Conservation (phyloP, 495 filamentous ascomycete genomes). For the Penicillium soppii region DNA sequence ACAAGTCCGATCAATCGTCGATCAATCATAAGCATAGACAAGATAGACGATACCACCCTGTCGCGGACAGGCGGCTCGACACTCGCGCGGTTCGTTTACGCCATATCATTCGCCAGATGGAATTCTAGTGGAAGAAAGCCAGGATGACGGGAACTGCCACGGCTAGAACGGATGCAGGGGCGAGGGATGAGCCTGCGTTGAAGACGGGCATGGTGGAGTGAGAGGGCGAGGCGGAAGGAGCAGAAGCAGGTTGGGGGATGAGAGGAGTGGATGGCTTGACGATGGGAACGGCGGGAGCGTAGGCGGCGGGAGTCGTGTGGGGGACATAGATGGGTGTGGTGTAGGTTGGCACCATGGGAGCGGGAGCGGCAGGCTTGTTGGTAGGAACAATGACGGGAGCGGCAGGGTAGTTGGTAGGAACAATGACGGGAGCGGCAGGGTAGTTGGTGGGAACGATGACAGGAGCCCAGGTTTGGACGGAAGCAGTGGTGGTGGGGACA, state of each 20-base stretch:
- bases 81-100: not conserved
- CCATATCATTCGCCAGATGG: not conserved
- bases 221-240: conserved; percentile 11
- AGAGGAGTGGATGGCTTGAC: conserved; percentile 21
- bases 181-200: conserved; percentile 22
- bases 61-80: not conserved
- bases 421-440: conserved; percentile 1
- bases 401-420: not conserved
- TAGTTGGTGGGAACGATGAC: conserved; percentile 2
- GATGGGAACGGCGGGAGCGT: conserved; percentile 6
- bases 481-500: not conserved
- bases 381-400: conserved; percentile 11
- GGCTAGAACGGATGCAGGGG: conserved; percentile 20
- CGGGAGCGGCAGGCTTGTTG: conserved; percentile 9
- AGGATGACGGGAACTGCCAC: conserved; percentile 19
- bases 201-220: conserved; percentile 9
- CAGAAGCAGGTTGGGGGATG: conserved; percentile 18
- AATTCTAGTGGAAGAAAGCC: conserved; percentile 20
- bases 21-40: too few species aligned
- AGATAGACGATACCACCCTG: not conserved
- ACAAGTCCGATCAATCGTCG: conserved; percentile 2
- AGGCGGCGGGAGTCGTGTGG: conserved; percentile 15
- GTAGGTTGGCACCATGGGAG: conserved; percentile 15
- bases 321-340: conserved; percentile 20
- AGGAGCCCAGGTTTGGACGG: not conserved